Conservation (phyloP, 495 filamentous ascomycete species). For the Rhizodiscina lignyota region DNA sequence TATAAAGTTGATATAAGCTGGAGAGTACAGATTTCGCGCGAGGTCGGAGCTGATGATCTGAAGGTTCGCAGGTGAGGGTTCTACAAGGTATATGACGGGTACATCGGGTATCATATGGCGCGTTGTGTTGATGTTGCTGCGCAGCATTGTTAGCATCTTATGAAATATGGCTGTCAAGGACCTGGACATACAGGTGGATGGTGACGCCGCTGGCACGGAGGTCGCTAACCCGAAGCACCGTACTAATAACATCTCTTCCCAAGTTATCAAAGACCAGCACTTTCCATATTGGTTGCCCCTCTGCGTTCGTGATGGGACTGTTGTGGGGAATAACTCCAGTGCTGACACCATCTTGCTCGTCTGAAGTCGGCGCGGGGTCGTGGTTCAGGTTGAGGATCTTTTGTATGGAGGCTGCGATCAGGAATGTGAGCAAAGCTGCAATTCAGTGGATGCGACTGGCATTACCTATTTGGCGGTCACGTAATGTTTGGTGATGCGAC, state of each 20-base stretch:
- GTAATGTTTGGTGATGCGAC: conserved; percentile 55
- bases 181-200: conserved; percentile 62
- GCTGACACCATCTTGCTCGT: conserved; percentile 34
- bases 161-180: background rate
- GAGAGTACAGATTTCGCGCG: conserved; percentile 72
- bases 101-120: conserved; percentile 92
- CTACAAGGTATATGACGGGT: conserved; percentile 86
- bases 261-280: conserved; percentile 53
- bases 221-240: conserved; percentile 84
- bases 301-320: conserved; percentile 68
- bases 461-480: conserved; percentile 93
- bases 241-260: conserved; percentile 73
- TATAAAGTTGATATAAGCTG: conserved; percentile 93
- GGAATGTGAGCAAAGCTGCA: background rate
- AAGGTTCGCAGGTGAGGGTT: conserved; percentile 69
- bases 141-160: background rate
- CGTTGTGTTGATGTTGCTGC: conserved; percentile 61
- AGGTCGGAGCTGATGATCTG: conserved; percentile 76
- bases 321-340: conserved; percentile 51
- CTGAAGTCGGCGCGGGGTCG: conserved; percentile 35
- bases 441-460: background rate
- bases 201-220: conserved; percentile 86
- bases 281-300: conserved; percentile 74
- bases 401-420: conserved; percentile 64
- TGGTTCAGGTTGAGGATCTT: conserved; percentile 94